Percentiles rank a stretch among this genome's conserved stretches.
These are phyloP conservation scores for Nakaseomyces delphensis DNA, from an alignment of 1,139 yeast genomes.

Conservation along the genomic window DNA sequence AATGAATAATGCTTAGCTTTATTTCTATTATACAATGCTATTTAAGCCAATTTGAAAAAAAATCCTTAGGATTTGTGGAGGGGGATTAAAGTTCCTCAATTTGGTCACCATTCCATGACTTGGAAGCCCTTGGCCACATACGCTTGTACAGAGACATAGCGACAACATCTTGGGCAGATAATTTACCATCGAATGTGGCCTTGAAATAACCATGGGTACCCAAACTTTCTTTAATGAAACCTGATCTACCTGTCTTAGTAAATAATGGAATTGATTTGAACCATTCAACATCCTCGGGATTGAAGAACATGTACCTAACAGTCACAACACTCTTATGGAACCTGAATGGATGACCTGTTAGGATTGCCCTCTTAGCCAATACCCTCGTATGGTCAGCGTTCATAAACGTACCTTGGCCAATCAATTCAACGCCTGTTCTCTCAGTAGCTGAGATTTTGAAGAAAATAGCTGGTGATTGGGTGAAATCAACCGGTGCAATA, in stretches of 20 bases:
- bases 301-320: slow-evolving; percentile 95
- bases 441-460: slow-evolving; percentile 41
- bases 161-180: slow-evolving; percentile 85
- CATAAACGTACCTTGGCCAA: slow-evolving; percentile 86
- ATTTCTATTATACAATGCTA: no score
- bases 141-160: slow-evolving; percentile 93
- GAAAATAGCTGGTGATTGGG: slow-evolving; percentile 71
- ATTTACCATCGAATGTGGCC: slow-evolving; percentile 86
- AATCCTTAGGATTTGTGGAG: no score
- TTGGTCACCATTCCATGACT: slow-evolving; percentile 16
- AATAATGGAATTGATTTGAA: slow-evolving; percentile 89
- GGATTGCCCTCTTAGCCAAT: slow-evolving; percentile 75
- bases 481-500: slow-evolving; percentile 81
- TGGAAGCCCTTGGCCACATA: slow-evolving; percentile 65
- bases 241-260: slow-evolving; percentile 86
- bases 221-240: slow-evolving; percentile 86
- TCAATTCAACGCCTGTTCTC: slow-evolving; percentile 48
- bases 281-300: slow-evolving; percentile 77
- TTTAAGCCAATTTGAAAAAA: no score
- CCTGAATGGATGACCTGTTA: slow-evolving; percentile 93
- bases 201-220: slow-evolving; percentile 99
- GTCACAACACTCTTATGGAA: slow-evolving; percentile 90
- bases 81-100: neutral
- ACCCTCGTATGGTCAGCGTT: slow-evolving; percentile 81
- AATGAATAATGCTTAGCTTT: no score